phyloP scores from a whole-genome alignment of 2,329 filamentous ascomycete genomes.

The Domatiomyces globalis region DNA sequence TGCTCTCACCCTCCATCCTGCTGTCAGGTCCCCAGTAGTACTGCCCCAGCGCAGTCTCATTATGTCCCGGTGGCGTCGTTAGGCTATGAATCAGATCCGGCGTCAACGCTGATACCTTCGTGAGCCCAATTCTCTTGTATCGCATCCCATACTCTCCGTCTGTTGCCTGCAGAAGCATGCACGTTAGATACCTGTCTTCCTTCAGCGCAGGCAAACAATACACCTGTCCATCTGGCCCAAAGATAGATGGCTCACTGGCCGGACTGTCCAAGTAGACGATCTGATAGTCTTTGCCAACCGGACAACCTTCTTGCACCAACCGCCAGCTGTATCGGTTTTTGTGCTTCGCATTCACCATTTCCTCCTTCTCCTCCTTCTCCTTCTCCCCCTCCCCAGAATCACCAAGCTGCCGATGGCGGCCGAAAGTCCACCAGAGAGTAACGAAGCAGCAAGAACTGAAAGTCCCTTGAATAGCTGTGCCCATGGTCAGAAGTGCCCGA shows the following conservation, averaged over 20 bases:
- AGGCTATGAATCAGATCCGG: neutral
- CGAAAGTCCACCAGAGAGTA: no score
- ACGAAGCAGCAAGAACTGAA: no score
- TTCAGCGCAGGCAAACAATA: constrained; percentile 3
- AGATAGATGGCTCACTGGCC: constrained; percentile 3
- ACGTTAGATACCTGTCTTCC: neutral
- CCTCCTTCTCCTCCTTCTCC: no score
- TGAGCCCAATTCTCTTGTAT: constrained; percentile 7
- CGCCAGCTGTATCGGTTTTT: constrained; percentile 5
- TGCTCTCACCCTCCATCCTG: constrained; percentile 3
- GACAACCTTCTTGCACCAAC: neutral
- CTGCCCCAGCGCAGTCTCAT: constrained; percentile 1
- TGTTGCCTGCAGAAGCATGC: constrained; percentile 6
- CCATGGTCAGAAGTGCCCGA: no score
- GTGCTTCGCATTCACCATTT: no score
- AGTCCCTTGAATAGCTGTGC: no score
- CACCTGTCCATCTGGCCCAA: constrained; percentile 3
- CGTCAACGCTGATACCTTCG: neutral
- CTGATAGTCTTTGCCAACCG: neutral
- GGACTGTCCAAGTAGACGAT: constrained; percentile 5
- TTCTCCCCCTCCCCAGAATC: no score
- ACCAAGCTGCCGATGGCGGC: no score
- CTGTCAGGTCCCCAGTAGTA: constrained; percentile 2
- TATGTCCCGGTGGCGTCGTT: constrained; percentile 1
- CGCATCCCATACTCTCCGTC: constrained; percentile 9